Percentiles rank a stretch among this genome's conserved stretches.
phyloP scores from a whole-genome alignment of 257 asterid genomes.

The Forsythia suspensa region DNA sequence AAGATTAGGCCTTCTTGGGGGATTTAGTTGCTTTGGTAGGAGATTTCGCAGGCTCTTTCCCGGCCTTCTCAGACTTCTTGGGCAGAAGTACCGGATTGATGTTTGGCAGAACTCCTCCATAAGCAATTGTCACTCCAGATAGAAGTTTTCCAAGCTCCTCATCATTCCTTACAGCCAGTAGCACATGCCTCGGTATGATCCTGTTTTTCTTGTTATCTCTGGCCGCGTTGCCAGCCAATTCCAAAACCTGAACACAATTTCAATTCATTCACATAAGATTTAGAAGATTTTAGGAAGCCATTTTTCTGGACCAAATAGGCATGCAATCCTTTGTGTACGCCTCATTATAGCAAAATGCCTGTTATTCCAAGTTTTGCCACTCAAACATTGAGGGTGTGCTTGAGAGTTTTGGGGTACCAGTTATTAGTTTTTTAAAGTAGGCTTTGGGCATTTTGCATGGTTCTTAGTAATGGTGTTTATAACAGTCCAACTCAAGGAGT shows the following conservation, averaged over 20 bases:
- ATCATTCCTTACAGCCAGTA: conserved; percentile 72
- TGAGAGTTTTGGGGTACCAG: no score
- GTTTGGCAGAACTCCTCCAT: conserved; percentile 75
- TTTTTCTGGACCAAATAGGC: not conserved
- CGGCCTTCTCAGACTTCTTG: conserved; percentile 47
- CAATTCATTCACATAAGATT: not conserved
- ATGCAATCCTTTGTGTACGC: no score
- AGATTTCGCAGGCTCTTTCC: conserved; percentile 46
- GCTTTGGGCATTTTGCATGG: no score
- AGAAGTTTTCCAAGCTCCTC: conserved; percentile 72
- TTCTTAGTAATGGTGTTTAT: no score
- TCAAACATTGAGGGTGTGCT: no score
- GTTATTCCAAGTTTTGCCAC: no score
- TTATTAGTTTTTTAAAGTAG: no score
- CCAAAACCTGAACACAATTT: conserved; percentile 48
- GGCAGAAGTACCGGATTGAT: conserved; percentile 72
- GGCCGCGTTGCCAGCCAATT: conserved; percentile 80
- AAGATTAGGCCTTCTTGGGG: conserved; percentile 46
- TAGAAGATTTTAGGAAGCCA: not conserved
- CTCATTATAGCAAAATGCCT: no score
- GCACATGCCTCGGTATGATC: conserved; percentile 68
- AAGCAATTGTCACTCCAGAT: conserved; percentile 74
- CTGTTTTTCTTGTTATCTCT: conserved; percentile 80
- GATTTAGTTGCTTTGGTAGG: conserved; percentile 55
- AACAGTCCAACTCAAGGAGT: no score